phyloP scores from a whole-genome alignment of 495 filamentous ascomycete species.

The Neurospora sp. region DNA sequence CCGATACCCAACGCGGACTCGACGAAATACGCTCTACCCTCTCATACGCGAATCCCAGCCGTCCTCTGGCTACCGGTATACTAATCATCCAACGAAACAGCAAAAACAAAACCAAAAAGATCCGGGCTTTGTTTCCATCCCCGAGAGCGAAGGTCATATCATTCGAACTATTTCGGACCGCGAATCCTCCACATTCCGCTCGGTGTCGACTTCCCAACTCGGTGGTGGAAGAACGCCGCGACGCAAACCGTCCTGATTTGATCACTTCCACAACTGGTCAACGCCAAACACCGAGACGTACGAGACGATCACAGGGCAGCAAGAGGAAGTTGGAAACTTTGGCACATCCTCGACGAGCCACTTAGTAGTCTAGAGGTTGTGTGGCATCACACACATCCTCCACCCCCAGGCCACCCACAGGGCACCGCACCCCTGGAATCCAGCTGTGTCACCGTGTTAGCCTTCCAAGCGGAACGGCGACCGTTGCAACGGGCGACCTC shows the following conservation, averaged over 20 bases:
- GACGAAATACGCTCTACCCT: background rate
- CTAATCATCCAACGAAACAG: background rate
- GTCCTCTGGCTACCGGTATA: background rate
- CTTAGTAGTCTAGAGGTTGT: background rate
- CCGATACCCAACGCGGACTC: background rate
- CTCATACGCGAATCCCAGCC: background rate
- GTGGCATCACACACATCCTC: background rate
- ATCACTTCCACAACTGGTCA: background rate
- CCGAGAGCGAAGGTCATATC: background rate
- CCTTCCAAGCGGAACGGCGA: slow-evolving; percentile 3
- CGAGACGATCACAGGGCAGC: background rate
- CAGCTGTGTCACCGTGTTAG: background rate
- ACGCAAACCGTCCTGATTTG: background rate
- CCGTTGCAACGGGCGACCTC: slow-evolving; percentile 1
- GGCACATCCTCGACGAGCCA: background rate
- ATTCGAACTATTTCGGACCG: background rate
- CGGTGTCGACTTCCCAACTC: background rate
- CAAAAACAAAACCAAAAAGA: background rate
- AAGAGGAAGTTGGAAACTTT: background rate
- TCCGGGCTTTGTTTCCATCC: background rate
- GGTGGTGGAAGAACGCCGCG: background rate
- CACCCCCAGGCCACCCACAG: background rate
- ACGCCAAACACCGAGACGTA: background rate
- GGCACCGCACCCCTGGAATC: background rate
- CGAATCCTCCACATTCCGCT: background rate